A percentile compares a stretch with the other conserved stretches of the same genome.
These are phyloP conservation scores for Russula compacta DNA, from an alignment of 768 basidiomycete genomes.

Conservation along the genomic window DNA sequence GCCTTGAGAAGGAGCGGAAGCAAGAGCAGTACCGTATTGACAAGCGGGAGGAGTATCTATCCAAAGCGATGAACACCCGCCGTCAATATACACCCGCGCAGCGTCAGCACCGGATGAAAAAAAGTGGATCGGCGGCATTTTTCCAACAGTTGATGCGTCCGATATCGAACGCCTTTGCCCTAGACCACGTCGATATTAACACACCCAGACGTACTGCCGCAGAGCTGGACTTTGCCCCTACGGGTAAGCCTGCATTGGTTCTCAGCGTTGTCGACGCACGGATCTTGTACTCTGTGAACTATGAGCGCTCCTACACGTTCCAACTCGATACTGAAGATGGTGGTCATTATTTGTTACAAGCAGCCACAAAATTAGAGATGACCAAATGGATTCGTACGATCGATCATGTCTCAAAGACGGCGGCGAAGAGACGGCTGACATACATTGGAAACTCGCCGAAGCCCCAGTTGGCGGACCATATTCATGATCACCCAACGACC, in stretches of 20 bases:
- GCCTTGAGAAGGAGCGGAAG: slow-evolving; percentile 66
- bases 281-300: slow-evolving; percentile 64
- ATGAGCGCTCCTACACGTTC: slow-evolving; percentile 76
- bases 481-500: slow-evolving; percentile 49
- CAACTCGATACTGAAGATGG: slow-evolving; percentile 83
- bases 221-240: slow-evolving; percentile 66
- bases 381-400: slow-evolving; percentile 71
- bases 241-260: slow-evolving; percentile 67
- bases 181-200: slow-evolving; percentile 41
- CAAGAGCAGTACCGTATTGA: slow-evolving; percentile 67
- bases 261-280: slow-evolving; percentile 66
- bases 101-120: slow-evolving; percentile 79
- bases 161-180: slow-evolving; percentile 75
- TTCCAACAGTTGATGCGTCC: slow-evolving; percentile 84
- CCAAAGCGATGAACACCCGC: slow-evolving; percentile 55
- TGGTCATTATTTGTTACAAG: slow-evolving; percentile 73
- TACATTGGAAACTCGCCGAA: slow-evolving; percentile 73
- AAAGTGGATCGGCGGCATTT: slow-evolving; percentile 76
- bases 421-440: slow-evolving; percentile 70
- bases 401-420: slow-evolving; percentile 56
- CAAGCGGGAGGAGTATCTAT: slow-evolving; percentile 65
- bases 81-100: slow-evolving; percentile 43
- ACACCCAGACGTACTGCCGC: slow-evolving; percentile 48
- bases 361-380: slow-evolving; percentile 62
- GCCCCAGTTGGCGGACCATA: slow-evolving; percentile 63